Conservation (phyloP, 768 basidiomycete genomes). For the Russula lepida region DNA sequence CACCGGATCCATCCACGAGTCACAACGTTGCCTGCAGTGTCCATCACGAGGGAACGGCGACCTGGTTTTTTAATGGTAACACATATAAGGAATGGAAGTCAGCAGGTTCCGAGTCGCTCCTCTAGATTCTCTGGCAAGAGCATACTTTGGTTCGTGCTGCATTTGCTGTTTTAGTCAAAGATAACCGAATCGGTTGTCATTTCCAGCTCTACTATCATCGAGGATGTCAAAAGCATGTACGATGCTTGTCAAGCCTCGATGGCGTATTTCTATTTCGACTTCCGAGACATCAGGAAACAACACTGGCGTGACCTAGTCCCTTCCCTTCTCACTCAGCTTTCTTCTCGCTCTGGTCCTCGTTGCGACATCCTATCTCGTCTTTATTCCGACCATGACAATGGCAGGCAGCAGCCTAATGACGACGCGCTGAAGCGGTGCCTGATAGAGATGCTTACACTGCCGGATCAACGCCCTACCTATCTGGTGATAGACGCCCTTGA, state of each 20-base stretch:
- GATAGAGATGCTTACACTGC: neutral
- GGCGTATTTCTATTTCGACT: neutral
- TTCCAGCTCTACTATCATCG: conserved; percentile 1
- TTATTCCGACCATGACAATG: neutral
- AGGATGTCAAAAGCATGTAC: neutral
- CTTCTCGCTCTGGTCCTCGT: neutral
- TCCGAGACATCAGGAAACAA: neutral
- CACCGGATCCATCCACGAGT: neutral
- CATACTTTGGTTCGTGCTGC: neutral
- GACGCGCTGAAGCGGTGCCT: neutral
- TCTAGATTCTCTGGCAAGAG: conserved; percentile 7
- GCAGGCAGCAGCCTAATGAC: neutral
- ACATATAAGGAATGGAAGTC: neutral
- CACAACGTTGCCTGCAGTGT: neutral
- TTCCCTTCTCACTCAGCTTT: conserved; percentile 6
- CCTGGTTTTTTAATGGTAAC: neutral
- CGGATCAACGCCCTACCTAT: neutral
- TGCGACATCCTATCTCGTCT: neutral
- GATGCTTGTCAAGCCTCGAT: neutral
- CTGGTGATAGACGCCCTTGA: neutral
- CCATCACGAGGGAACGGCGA: neutral
- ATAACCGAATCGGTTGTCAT: neutral
- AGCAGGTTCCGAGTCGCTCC: neutral
- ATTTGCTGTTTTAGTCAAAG: no score
- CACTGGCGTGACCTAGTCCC: neutral